phyloP scores from a whole-genome alignment of 192 early-diverging fungal species.

The Coemansia aciculifera region DNA sequence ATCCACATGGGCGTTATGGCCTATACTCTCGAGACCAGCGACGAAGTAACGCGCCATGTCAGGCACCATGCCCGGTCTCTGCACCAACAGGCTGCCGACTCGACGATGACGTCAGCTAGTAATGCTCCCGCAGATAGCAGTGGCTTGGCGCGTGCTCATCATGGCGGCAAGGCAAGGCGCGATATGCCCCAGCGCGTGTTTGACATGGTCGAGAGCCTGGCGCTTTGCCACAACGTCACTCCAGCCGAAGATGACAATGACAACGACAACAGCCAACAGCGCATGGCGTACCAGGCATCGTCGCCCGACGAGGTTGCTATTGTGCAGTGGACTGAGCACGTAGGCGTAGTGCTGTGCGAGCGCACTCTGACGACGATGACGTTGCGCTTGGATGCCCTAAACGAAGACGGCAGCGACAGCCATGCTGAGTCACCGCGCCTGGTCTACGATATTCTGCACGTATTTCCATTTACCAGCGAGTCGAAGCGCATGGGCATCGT shows the following conservation, averaged over 20 bases:
- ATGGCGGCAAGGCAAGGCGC: slow-evolving; percentile 63
- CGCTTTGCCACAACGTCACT: slow-evolving; percentile 88
- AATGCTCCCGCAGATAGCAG: not conserved
- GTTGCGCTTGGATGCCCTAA: slow-evolving; percentile 57
- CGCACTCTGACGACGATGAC: slow-evolving; percentile 73
- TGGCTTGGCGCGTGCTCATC: not conserved
- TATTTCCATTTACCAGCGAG: slow-evolving; percentile 99
- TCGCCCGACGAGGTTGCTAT: slow-evolving; percentile 97
- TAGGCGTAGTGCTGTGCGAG: slow-evolving; percentile 79
- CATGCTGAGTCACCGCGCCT: slow-evolving; percentile 35
- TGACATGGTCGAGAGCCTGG: slow-evolving; percentile 87
- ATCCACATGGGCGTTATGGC: slow-evolving; percentile 96
- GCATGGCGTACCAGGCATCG: slow-evolving; percentile 87
- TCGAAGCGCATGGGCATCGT: slow-evolving; percentile 97
- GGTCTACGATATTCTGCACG: slow-evolving; percentile 80
- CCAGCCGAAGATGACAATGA: slow-evolving; percentile 40
- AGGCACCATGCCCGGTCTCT: slow-evolving; percentile 9
- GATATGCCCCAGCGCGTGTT: slow-evolving; percentile 83
- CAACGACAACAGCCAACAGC: not conserved
- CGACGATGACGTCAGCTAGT: not conserved
- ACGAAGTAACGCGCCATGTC: slow-evolving; percentile 77
- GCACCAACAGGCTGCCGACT: not conserved
- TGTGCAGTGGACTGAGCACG: slow-evolving; percentile 86
- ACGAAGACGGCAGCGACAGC: slow-evolving; percentile 33
- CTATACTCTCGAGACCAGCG: slow-evolving; percentile 85